Conservation (phyloP, 108 stramenopile species). For the Nannochloropsis granulata region DNA sequence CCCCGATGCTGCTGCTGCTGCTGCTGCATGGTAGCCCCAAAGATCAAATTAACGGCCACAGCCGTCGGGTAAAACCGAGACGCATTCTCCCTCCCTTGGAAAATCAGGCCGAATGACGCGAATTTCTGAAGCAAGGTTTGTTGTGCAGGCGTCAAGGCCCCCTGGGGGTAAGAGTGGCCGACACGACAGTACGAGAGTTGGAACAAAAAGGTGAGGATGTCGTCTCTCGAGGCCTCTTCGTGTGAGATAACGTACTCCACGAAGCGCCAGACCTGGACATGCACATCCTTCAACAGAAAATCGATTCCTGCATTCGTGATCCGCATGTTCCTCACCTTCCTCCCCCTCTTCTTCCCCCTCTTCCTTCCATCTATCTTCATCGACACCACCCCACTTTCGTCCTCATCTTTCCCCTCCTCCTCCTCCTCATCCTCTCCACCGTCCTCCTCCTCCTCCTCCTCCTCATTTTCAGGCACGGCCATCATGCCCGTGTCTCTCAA, state of each 20-base stretch:
- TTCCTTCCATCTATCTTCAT: background rate
- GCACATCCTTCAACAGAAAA: constrained; percentile 26
- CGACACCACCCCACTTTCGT: background rate
- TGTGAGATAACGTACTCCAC: constrained; percentile 9
- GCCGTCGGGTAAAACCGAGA: constrained; percentile 26
- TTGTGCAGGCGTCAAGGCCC: constrained; percentile 21
- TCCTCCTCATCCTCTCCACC: background rate
- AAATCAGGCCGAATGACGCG: constrained; percentile 26
- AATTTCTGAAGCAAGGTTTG: constrained; percentile 16
- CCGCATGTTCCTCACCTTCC: background rate
- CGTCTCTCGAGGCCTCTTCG: constrained; percentile 14
- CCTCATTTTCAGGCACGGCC: background rate
- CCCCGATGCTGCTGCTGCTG: background rate
- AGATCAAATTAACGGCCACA: constrained; percentile 29
- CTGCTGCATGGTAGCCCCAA: constrained; percentile 3
- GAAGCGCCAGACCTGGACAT: constrained; percentile 20
- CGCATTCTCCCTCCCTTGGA: constrained; percentile 10
- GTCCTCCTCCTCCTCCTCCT: background rate
- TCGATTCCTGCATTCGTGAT: constrained; percentile 1
- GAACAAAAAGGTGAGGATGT: constrained; percentile 26
- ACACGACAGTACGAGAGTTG: constrained; percentile 17
- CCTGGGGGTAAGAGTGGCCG: constrained; percentile 14
- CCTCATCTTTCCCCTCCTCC: background rate
- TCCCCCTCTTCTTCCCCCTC: background rate
- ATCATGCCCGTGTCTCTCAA: background rate